Conservation (phyloP, 2,329 filamentous ascomycete genomes). For the Cryphonectria japonica region DNA sequence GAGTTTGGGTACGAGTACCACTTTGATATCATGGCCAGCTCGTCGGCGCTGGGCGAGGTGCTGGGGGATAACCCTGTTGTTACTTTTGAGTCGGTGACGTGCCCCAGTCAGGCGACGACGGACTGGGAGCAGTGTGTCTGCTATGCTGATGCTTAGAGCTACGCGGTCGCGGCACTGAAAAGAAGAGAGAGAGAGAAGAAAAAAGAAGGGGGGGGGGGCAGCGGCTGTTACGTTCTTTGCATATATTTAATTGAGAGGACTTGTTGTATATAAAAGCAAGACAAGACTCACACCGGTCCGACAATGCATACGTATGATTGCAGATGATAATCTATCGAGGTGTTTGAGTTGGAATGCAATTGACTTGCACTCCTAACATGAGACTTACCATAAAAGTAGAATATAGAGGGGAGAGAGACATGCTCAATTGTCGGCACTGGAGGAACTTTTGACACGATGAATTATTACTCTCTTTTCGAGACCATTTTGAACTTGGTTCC, state of each 20-base stretch:
- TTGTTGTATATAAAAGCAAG: neutral
- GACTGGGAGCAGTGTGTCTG: conserved; percentile 37
- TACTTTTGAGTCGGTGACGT: conserved; percentile 38
- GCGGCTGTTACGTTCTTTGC: neutral
- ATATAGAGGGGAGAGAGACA: too few species aligned
- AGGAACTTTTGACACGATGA: neutral
- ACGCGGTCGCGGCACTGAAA: too few species aligned
- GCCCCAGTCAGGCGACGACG: conserved; percentile 34
- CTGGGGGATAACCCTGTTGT: conserved; percentile 42
- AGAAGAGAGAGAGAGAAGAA: too few species aligned
- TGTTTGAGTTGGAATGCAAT: too few species aligned
- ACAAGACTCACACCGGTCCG: neutral
- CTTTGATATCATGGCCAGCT: conserved; percentile 42
- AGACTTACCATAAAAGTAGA: too few species aligned
- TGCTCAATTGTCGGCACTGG: too few species aligned
- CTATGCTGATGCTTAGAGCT: conserved; percentile 2
- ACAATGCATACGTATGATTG: too few species aligned
- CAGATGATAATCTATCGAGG: too few species aligned
- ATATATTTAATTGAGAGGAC: neutral
- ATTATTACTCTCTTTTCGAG: neutral
- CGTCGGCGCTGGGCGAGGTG: conserved; percentile 37
- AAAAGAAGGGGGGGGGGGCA: neutral
- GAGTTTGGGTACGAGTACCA: conserved; percentile 41
- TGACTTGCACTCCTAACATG: too few species aligned
- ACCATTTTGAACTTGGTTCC: too few species aligned